A percentile compares a stretch with the other conserved stretches of the same genome.
These are phyloP conservation scores for Beauveria rudraprayagi DNA, from an alignment of 2,329 filamentous ascomycete species.

Conservation along the genomic window DNA sequence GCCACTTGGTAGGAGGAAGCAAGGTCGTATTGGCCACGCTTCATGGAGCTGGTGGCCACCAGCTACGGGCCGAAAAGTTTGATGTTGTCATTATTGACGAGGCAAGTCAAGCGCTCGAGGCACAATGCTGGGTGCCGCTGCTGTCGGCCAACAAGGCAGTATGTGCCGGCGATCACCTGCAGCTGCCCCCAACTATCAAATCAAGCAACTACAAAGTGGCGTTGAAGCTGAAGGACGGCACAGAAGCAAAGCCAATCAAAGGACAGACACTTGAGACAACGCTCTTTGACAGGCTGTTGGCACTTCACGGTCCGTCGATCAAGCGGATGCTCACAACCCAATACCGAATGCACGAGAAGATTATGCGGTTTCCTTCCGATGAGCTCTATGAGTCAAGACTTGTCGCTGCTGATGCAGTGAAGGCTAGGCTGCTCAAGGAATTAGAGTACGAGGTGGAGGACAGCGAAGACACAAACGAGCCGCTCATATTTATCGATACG, in stretches of 20 bases:
- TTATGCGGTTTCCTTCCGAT: constrained; percentile 90
- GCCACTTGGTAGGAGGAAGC: constrained; percentile 64
- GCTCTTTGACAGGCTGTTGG: constrained; percentile 80
- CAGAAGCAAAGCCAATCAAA: constrained; percentile 33
- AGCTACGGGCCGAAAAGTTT: constrained; percentile 72
- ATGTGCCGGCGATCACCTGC: constrained; percentile 87
- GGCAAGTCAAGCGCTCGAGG: constrained; percentile 89
- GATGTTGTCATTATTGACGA: constrained; percentile 96
- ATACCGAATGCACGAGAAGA: constrained; percentile 94
- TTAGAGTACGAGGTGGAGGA: constrained; percentile 69
- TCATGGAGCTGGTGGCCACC: constrained; percentile 81
- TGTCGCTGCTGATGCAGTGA: constrained; percentile 72
- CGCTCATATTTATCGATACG: constrained; percentile 90
- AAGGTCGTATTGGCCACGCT: constrained; percentile 88
- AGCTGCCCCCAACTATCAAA: constrained; percentile 92
- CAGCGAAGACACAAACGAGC: constrained; percentile 79
- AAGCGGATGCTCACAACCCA: constrained; percentile 95
- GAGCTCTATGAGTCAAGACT: constrained; percentile 80
- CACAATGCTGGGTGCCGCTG: constrained; percentile 93
- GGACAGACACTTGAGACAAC: constrained; percentile 73
- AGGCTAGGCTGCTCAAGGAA: constrained; percentile 64
- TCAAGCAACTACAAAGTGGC: constrained; percentile 52
- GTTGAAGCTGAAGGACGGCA: constrained; percentile 27
- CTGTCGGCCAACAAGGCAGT: constrained; percentile 75
- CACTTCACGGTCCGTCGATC: constrained; percentile 71